Conservation (phyloP, 139 green algal species). For the Marvania coccoides region DNA sequence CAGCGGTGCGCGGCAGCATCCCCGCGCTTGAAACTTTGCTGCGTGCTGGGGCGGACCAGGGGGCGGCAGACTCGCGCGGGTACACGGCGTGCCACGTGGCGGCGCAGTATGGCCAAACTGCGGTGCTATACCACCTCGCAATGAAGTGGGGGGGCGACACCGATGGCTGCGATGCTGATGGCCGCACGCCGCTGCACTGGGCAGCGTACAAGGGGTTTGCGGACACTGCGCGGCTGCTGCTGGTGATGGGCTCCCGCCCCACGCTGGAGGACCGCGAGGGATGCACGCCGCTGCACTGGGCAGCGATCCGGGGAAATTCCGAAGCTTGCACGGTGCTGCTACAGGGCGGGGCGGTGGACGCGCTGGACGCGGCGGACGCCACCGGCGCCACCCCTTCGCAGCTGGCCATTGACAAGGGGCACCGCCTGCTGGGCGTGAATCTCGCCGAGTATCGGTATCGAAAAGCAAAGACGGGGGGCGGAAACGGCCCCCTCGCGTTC, state of each 20-base stretch:
- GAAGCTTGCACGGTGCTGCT: slow-evolving; percentile 86
- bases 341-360: slow-evolving; percentile 56
- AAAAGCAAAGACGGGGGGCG: slow-evolving; percentile 20
- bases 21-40: slow-evolving; percentile 70
- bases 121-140: slow-evolving; percentile 81
- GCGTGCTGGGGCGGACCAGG: slow-evolving; percentile 39
- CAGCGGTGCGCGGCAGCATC: slow-evolving; percentile 67
- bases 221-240: slow-evolving; percentile 81
- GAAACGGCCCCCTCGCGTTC: neutral
- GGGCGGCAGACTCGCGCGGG: slow-evolving; percentile 28
- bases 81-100: slow-evolving; percentile 83
- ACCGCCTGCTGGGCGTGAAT: slow-evolving; percentile 66
- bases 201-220: slow-evolving; percentile 79
- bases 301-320: slow-evolving; percentile 84
- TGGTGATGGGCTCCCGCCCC: slow-evolving; percentile 69
- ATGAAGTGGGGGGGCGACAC: slow-evolving; percentile 78
- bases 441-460: slow-evolving; percentile 53
- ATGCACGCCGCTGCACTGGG: slow-evolving; percentile 95
- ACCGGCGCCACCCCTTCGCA: slow-evolving; percentile 81
- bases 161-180: slow-evolving; percentile 58
- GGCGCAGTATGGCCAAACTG: slow-evolving; percentile 93
- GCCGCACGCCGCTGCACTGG: slow-evolving; percentile 65
- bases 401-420: slow-evolving; percentile 88
- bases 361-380: slow-evolving; percentile 59
- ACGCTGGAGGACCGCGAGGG: slow-evolving; percentile 73